Evolutionary conservation across 805 yeast genomes (phyloP).

Genomic region (Ogataea parapolymorpha): DNA sequence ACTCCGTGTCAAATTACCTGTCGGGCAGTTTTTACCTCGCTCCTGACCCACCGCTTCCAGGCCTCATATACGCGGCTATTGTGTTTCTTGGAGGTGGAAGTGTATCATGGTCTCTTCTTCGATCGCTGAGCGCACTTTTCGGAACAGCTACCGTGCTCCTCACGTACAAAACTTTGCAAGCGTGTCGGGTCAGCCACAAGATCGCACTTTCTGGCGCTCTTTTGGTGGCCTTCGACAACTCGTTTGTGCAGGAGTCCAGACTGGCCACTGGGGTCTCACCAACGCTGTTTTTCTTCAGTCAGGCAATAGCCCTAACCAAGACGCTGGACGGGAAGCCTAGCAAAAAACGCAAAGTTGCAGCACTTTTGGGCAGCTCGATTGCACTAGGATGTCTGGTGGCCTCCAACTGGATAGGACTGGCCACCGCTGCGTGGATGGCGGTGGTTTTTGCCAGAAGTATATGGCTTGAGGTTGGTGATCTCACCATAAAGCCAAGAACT

Average conservation of each 20-base stretch:
- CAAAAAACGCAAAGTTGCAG: slow-evolving; percentile 49
- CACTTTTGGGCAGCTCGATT: slow-evolving; percentile 46
- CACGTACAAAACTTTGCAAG: slow-evolving; percentile 52
- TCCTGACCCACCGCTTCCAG: slow-evolving; percentile 78
- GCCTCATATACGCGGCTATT: slow-evolving; percentile 65
- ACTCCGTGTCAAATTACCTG: slow-evolving; percentile 77
- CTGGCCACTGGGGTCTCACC: slow-evolving; percentile 45
- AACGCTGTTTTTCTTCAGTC: slow-evolving; percentile 41
- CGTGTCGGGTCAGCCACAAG: slow-evolving; percentile 48
- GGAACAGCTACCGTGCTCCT: slow-evolving; percentile 54
- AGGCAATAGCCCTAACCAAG: slow-evolving; percentile 38
- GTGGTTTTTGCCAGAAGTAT: slow-evolving; percentile 44
- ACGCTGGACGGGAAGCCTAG: slow-evolving; percentile 38
- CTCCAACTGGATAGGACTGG: slow-evolving; percentile 68
- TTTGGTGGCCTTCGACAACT: slow-evolving; percentile 59
- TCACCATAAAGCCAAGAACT: slow-evolving; percentile 38
- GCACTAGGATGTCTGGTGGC: slow-evolving; percentile 54
- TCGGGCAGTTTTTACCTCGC: slow-evolving; percentile 65
- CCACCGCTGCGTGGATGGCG: slow-evolving; percentile 62
- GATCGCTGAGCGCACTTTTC: slow-evolving; percentile 53
- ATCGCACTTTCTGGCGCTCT: slow-evolving; percentile 50
- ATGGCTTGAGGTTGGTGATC: slow-evolving; percentile 73
- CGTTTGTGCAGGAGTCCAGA: slow-evolving; percentile 61
- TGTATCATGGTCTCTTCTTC: slow-evolving; percentile 54
- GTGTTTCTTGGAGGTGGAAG: slow-evolving; percentile 55